These are phyloP conservation scores for Begonia masoniana DNA, from an alignment of 306 rosid species.

Conservation along the genomic window DNA sequence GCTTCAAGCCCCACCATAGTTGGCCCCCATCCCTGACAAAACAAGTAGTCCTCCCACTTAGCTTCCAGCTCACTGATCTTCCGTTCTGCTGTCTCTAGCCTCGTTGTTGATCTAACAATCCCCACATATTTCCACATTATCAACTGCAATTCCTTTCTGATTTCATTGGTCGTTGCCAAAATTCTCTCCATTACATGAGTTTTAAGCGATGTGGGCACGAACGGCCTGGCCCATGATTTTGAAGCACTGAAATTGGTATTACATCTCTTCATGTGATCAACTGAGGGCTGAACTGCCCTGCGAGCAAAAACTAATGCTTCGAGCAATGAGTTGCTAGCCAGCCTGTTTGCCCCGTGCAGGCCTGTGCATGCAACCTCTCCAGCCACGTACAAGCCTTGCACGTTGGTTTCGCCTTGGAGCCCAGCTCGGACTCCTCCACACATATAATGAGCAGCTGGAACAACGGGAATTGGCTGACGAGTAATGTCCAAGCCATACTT, in stretches of 20 bases:
- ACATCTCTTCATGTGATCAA: slow-evolving; percentile 52
- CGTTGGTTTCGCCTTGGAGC: slow-evolving; percentile 84
- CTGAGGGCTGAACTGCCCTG: slow-evolving; percentile 82
- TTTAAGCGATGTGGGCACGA: slow-evolving; percentile 35
- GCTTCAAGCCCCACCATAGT: slow-evolving; percentile 75
- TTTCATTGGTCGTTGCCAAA: slow-evolving; percentile 25
- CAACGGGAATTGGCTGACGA: too few species aligned
- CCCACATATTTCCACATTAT: slow-evolving; percentile 80
- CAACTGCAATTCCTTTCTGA: slow-evolving; percentile 57
- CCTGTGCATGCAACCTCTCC: slow-evolving; percentile 62
- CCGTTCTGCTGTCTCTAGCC: slow-evolving; percentile 60
- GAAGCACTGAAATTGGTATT: slow-evolving; percentile 32
- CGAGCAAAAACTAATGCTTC: slow-evolving; percentile 94
- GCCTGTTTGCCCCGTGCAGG: slow-evolving; percentile 81
- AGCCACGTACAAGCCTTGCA: slow-evolving; percentile 66
- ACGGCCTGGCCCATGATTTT: slow-evolving; percentile 1
- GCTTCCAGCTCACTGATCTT: slow-evolving; percentile 56
- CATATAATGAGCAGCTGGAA: too few species aligned
- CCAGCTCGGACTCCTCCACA: too few species aligned
- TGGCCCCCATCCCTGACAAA: slow-evolving; percentile 59
- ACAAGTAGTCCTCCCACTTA: slow-evolving; percentile 68
- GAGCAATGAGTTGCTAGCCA: slow-evolving; percentile 94
- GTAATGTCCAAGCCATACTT: too few species aligned
- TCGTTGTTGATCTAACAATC: slow-evolving; percentile 64
- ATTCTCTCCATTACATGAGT: slow-evolving; percentile 23